These are phyloP conservation scores for Niebla homalea DNA, from an alignment of 495 filamentous ascomycete species.

Conservation along the genomic window DNA sequence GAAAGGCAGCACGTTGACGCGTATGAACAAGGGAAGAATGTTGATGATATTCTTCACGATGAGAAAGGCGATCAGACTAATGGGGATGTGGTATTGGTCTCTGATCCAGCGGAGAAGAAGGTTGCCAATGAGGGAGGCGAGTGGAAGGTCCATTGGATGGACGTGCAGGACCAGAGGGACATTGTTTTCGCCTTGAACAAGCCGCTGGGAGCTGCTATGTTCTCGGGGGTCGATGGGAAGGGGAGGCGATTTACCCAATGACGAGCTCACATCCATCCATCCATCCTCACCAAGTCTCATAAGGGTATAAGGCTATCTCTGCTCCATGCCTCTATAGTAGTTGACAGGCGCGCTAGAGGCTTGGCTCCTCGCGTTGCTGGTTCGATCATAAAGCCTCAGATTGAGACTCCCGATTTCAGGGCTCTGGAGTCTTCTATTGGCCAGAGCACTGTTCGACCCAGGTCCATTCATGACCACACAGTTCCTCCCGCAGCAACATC, in stretches of 20 bases:
- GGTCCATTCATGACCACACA: too few species aligned
- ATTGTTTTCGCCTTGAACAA: neutral
- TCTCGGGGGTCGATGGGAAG: conserved; percentile 12
- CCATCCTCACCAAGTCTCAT: too few species aligned
- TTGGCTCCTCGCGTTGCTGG: too few species aligned
- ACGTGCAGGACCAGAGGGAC: neutral
- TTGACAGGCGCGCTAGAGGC: too few species aligned
- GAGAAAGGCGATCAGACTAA: neutral
- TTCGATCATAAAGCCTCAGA: too few species aligned
- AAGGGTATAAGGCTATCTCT: too few species aligned
- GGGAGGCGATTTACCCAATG: neutral
- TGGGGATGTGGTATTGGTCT: neutral
- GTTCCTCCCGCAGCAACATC: too few species aligned
- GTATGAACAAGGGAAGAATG: conserved; percentile 5
- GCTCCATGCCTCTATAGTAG: too few species aligned
- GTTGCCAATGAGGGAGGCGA: neutral
- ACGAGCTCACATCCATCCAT: too few species aligned
- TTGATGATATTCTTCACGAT: neutral
- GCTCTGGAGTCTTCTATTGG: too few species aligned
- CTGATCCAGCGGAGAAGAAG: neutral
- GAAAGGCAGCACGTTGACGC: conserved; percentile 6
- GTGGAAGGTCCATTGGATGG: neutral
- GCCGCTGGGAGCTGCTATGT: conserved; percentile 22
- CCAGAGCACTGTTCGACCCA: too few species aligned
- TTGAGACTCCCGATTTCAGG: too few species aligned